Evolutionary conservation across 352 stramenopile species (phyloP), one percentile per base, ranked within the genome.

Genomic region (Phytophthora melonis): DNA sequence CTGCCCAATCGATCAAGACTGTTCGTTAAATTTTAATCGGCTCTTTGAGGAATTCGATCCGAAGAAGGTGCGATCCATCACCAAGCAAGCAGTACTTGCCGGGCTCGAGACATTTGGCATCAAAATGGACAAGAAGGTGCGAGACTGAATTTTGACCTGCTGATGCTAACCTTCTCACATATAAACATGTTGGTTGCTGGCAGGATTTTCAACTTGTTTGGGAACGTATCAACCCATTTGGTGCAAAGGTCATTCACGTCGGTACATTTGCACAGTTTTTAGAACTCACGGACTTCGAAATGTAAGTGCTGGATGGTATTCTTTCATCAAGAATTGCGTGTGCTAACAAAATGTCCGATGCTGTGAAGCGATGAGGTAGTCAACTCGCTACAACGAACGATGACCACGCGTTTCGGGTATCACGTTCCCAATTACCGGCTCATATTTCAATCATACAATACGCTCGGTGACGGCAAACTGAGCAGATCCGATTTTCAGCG

Each of bases 391-490:
- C 88, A 94, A 43, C 75, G 88, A 25, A 87, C 75, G 4, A 91
- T 94, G 83, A 94, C 87, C 30, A 87, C 78, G 4, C 81, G 82
- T 6, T 87, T 86, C 2, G 83, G 83, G 7, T 81, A 90, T 63
- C 79, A 84, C 5, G 78, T 83, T 25, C 86, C 87, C 2, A 94
- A 93, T 50, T 95, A 95, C 62, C 73, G 87, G 7, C 47, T 89
- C 9, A 89, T 94, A 39, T 95, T 95, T 66, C 86, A 94, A 65
- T 88, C 80, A 0, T 91, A 89, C 78, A 95, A 94, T 56, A 64
- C 86, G 0, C 77, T 92, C 8, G 83, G 80, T 7, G 88, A 95
- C 54, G 88, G 85, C 32, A 83, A 83, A 53, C 74, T 94, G 8
- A 91, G 78, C 50, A 79, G 88, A 9, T 79, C 80, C 7, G 88